Evolutionary conservation across 2,329 filamentous ascomycete species (phyloP).

Genomic region (Fusarium tupiense): DNA sequence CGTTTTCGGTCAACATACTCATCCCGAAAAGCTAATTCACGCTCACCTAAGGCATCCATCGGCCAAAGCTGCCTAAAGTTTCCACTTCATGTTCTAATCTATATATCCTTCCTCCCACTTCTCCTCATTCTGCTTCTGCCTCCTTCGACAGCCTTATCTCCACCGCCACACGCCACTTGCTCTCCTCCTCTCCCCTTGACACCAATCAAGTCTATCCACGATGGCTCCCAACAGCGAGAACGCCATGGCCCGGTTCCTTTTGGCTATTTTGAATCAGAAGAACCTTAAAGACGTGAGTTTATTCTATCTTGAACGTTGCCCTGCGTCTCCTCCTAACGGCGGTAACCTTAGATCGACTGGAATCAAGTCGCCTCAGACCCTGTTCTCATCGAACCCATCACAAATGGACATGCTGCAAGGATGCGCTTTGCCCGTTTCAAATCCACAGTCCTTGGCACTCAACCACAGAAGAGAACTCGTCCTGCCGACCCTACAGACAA

Average conservation of each 20-base stretch:
- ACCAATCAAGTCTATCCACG: conserved; percentile 34
- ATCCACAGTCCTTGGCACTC: conserved; percentile 56
- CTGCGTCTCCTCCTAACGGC: conserved; percentile 20
- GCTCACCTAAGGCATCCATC: conserved; percentile 31
- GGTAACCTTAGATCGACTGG: conserved; percentile 64
- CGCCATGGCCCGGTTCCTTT: conserved; percentile 66
- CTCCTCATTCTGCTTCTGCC: conserved; percentile 33
- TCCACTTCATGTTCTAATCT: conserved; percentile 26
- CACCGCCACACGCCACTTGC: background rate
- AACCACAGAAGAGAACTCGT: conserved; percentile 59
- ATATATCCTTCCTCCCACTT: conserved; percentile 23
- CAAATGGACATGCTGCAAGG: conserved; percentile 69
- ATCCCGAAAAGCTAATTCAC: conserved; percentile 1
- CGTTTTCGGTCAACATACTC: conserved; percentile 4
- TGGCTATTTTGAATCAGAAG: conserved; percentile 69
- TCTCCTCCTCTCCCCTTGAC: background rate
- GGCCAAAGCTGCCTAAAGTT: conserved; percentile 34
- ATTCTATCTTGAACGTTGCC: background rate
- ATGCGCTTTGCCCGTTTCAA: conserved; percentile 68
- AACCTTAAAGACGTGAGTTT: conserved; percentile 66
- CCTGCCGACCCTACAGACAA: conserved; percentile 52
- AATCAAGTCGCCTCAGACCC: conserved; percentile 65
- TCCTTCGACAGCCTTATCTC: conserved; percentile 26
- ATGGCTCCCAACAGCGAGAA: conserved; percentile 67
- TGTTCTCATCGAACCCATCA: conserved; percentile 62